Base-by-base conservation (phyloP, 768 basidiomycete genomes). In the Cystofilobasidium macerans region DNA sequence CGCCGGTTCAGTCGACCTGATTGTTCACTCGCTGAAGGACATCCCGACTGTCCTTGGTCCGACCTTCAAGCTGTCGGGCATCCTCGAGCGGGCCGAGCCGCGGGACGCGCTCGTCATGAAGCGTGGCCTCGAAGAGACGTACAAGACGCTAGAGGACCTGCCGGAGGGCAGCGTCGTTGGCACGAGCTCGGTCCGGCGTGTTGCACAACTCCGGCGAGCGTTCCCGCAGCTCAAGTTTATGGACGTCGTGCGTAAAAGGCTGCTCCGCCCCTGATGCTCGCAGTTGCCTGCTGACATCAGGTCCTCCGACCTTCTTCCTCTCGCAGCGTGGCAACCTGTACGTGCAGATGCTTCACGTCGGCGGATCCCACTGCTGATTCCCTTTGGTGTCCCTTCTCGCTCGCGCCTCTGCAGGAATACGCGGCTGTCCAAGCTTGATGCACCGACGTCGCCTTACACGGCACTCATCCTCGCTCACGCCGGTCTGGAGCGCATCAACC, bases 381-480 rank as follows among this genome's bases (percentile, higher is more conserved):
- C 12, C 12, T 16, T 40, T 32, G 28, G 24, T 30, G 22, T 28
- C 40, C 58, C 1, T 42, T 40, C 28, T 38, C 16, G 22, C 60
- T 16, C 42, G 12, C 3, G 51, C 0, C 36, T 53, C n/a, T 14
- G 61, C 72, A 89, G 90, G 66, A 88, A 92, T 71, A 97, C 94
- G 22, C 88, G 95, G 43, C 77, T 98, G 36, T 80, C 82, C 33
- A 99, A 99, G 78, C 83, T 99, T 54, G 94, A 99, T 76, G 86
- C 84, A 8, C 81, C 84, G 9, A 80, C 84, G 60, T 84, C 87
- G 32, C 85, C 84, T 22, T 98, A 86, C 76, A 81, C 86, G 57
- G 94, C 91, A 12, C 79, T 98, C 62, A 85, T 98, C 74, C 88
- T 99, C 64, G 95, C 95, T 24, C 87, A 87, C 73, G 89, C 95